Conservation (phyloP, 2,329 filamentous ascomycete genomes). For the Pseudopyricularia javanii region DNA sequence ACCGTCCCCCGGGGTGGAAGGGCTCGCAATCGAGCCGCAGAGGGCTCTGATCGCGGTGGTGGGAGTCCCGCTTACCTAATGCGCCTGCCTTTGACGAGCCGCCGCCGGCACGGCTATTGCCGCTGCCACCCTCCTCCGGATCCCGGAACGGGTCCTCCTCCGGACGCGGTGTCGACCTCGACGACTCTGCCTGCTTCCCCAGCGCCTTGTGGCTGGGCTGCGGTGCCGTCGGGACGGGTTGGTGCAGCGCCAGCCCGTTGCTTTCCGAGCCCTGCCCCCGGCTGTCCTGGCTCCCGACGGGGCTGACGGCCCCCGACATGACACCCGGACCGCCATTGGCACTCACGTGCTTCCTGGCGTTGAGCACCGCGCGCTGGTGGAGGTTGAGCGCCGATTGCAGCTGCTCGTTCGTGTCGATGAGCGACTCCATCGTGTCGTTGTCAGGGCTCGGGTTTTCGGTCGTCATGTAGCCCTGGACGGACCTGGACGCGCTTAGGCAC, state of each 20-base stretch:
- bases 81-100: neutral
- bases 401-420: conserved; percentile 93
- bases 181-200: conserved; percentile 10
- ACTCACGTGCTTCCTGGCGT: conserved; percentile 34
- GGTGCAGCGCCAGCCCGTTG: neutral
- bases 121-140: conserved; percentile 6
- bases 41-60: no score
- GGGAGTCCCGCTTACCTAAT: neutral
- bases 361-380: conserved; percentile 70
- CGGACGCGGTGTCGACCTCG: conserved; percentile 6
- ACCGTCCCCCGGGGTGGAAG: conserved; percentile 7
- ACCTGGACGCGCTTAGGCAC: conserved; percentile 67
- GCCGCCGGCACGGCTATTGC: neutral
- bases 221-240: conserved; percentile 4
- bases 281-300: neutral
- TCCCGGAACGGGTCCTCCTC: conserved; percentile 14
- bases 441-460: conserved; percentile 70
- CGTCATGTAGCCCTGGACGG: conserved; percentile 77
- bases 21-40: no score
- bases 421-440: conserved; percentile 82
- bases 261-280: neutral
- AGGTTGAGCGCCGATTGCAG: conserved; percentile 70
- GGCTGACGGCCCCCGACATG: conserved; percentile 2
- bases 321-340: neutral
- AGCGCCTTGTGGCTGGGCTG: conserved; percentile 9